phyloP scores from a whole-genome alignment of 257 asterid genomes.

The Nicotiana noctiflora region DNA sequence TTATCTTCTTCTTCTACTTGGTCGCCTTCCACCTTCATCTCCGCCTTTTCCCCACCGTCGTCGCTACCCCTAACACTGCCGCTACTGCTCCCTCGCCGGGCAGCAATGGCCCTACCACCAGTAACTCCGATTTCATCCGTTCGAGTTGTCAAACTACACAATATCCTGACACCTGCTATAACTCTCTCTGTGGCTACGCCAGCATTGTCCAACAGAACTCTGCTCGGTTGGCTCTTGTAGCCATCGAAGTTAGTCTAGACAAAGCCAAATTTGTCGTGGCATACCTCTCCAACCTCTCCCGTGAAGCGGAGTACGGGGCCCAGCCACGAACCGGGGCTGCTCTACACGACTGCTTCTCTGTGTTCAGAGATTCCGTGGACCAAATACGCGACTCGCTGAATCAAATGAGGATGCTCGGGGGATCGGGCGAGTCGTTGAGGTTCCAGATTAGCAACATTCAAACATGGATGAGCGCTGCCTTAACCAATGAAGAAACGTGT shows the following conservation, averaged over 20 bases:
- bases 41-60: not conserved
- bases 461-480: constrained; percentile 96
- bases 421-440: constrained; percentile 45
- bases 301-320: constrained; percentile 10
- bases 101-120: not conserved
- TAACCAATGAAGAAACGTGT: constrained; percentile 88
- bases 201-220: constrained; percentile 43
- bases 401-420: constrained; percentile 54
- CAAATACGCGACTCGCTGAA: constrained; percentile 59
- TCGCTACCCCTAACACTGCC: not conserved
- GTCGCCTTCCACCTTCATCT: constrained; percentile 20
- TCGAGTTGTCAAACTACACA: constrained; percentile 50
- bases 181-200: constrained; percentile 54
- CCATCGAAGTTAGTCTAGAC: constrained; percentile 59
- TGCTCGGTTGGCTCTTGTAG: constrained; percentile 49
- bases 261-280: constrained; percentile 28
- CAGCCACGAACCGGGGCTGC: constrained; percentile 42
- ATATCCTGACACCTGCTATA: constrained; percentile 59
- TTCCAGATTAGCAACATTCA: constrained; percentile 75
- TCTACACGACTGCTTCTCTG: constrained; percentile 53
- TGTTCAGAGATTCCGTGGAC: constrained; percentile 57
- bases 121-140: constrained; percentile 57
- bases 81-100: not conserved
- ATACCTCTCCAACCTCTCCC: constrained; percentile 46
- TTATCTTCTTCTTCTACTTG: constrained; percentile 15